Base-by-base conservation (phyloP, 331 rosid genomes). In the Cydonia oblonga region DNA sequence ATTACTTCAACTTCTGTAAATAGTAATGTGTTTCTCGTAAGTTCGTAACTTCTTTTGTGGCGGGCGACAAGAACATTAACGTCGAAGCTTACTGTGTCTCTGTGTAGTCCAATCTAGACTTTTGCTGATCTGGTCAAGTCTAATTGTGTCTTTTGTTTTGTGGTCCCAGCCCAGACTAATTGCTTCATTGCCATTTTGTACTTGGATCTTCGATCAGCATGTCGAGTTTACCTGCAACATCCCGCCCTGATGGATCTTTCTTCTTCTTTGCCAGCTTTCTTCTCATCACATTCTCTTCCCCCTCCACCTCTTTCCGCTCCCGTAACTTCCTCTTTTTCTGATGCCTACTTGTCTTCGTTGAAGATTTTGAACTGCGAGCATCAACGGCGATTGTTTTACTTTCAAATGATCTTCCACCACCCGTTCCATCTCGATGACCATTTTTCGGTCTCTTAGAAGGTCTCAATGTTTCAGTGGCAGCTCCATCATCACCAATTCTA, bases 151-250 rank as follows among this genome's bases (percentile, higher is more conserved):
- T 30, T 30, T 30, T 5, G 33, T 7, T 30, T 30, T 30, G 33
- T 30, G 33, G 33, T 30, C 33, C 33, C 33, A 30, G 33, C 33
- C 33, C 33, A 30, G 33, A 30, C 35, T 33, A 33, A 33, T 33
- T 33, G 38, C 38, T 33, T 33, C 38, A 33, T 9, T 33, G 40
- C 0, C 40, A 33, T 11, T 33, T 33, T 33, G 83, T 86, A 91
- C 80, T 86, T 89, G 71, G 96, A 86, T 63, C 75, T 79, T 85
- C 96, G 30, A 93, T 91, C 67, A 93, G 96, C 86, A 82, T 61
- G 86, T 93, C 98, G 57, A 93, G 97, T 83, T 88, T 89, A 70
- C 89, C 98, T 22, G 75, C 85, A 12, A 32, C 80, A 13, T 87
- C 96, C 74, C 83, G 77, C 42, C 98, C 98, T 42, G 64, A 56